A percentile compares a stretch with the other conserved stretches of the same genome.
phyloP scores from a whole-genome alignment of 2,329 filamentous ascomycete species.

The Xylaria digitata region DNA sequence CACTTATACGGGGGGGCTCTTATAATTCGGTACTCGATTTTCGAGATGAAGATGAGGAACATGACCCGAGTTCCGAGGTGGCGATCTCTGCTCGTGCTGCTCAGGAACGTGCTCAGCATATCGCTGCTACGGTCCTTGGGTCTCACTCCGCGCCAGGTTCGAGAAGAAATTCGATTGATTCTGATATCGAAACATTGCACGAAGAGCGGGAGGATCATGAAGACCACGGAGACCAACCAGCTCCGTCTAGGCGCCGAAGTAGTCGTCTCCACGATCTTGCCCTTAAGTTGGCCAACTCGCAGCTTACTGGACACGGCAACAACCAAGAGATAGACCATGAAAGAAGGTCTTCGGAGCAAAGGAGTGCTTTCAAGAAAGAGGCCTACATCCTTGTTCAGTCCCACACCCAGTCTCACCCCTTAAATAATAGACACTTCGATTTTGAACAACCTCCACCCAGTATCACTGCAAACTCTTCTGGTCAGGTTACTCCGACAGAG shows the following conservation, averaged over 20 bases:
- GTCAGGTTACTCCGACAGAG: constrained; percentile 48
- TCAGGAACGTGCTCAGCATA: constrained; percentile 56
- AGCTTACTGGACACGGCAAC: constrained; percentile 28
- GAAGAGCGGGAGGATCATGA: constrained; percentile 45
- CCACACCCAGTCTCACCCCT: constrained; percentile 58
- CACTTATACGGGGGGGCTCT: constrained; percentile 57
- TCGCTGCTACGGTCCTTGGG: constrained; percentile 55
- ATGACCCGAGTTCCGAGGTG: constrained; percentile 44
- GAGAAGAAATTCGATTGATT: constrained; percentile 54
- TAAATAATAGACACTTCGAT: constrained; percentile 40
- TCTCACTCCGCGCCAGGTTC: constrained; percentile 53
- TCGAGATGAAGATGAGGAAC: constrained; percentile 45
- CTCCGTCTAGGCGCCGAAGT: constrained; percentile 41
- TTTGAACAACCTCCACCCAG: constrained; percentile 32
- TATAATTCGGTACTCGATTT: constrained; percentile 53
- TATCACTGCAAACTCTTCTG: constrained; percentile 37
- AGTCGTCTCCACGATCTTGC: constrained; percentile 52
- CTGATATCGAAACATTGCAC: constrained; percentile 48
- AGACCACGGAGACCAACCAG: constrained; percentile 46
- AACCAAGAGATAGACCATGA: constrained; percentile 33
- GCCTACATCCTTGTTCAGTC: constrained; percentile 58
- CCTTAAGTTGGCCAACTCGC: constrained; percentile 29
- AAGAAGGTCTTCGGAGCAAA: constrained; percentile 40
- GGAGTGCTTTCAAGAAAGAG: constrained; percentile 50
- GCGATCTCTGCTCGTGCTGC: constrained; percentile 55